Conservation (phyloP, 192 early-diverging fungal genomes). For the Mortierella alpina region DNA sequence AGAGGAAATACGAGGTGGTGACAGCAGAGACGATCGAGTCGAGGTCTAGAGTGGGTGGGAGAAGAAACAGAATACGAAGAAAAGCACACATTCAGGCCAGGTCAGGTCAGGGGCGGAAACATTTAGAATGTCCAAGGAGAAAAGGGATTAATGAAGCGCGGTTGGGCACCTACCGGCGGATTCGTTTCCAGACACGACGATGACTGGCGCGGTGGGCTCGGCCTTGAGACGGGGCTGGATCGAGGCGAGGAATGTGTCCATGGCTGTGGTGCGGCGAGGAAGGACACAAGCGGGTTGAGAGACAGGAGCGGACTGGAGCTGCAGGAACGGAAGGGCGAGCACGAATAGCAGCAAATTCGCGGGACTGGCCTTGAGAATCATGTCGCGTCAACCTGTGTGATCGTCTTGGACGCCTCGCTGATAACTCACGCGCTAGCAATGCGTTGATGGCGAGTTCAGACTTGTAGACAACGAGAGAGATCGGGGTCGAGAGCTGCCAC, state of each 20-base stretch:
- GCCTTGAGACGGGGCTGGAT: slow-evolving; percentile 27
- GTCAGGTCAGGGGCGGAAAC: background rate
- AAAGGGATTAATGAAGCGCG: background rate
- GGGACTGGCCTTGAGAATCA: too few species aligned
- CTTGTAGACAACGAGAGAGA: too few species aligned
- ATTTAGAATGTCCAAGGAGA: background rate
- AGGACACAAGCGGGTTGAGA: background rate
- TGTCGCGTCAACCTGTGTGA: too few species aligned
- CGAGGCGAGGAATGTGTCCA: slow-evolving; percentile 30
- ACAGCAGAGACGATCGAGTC: slow-evolving; percentile 75
- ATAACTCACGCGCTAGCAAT: too few species aligned
- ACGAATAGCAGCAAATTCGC: too few species aligned
- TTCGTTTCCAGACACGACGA: slow-evolving; percentile 77
- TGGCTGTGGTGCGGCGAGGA: background rate
- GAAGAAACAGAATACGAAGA: background rate
- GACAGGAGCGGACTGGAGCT: background rate
- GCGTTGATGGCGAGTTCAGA: too few species aligned
- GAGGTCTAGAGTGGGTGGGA: slow-evolving; percentile 62
- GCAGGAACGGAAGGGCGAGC: background rate
- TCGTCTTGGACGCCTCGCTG: too few species aligned
- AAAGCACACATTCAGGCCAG: too few species aligned
- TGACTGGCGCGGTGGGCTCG: slow-evolving; percentile 19
- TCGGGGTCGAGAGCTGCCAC: too few species aligned
- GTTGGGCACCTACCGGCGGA: slow-evolving; percentile 66
- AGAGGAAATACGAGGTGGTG: slow-evolving; percentile 62